Evolutionary conservation across 1,284 basidiomycete genomes (phyloP), one percentile per base, ranked within the genome.

Genomic region (Cutaneotrichosporon dermatis): DNA sequence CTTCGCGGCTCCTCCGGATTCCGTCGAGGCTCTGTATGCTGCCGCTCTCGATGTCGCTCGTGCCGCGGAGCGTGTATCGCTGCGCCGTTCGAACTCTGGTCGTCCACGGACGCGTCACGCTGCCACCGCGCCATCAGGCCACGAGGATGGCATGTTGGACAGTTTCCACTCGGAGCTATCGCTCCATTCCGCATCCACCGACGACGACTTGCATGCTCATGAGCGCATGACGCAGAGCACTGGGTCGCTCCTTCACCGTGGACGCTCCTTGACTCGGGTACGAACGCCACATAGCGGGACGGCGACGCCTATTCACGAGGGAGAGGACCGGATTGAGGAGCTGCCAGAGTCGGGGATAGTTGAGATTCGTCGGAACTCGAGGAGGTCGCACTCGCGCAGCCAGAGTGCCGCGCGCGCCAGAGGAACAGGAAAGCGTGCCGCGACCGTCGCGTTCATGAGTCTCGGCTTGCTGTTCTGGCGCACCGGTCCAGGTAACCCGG

Each of bases 361-460:
- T 6, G 62, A 59, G 44, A 35, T 64, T 8, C 54, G 59, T 2
- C 42, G 57, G 11, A n/a, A 41, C 12, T 25, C 25, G 25, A 39
- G 25, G 41, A 25, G 48, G 4, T 55, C 54, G 25, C 2, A 60
- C 59, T 3, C 44, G 58, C 9, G 41, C 54, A 15, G 49, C 50
- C 13, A 39, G 50, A 25, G 50, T 25, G 25, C 25, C 25, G 36
- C 63, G 73, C 51, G 25, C 25, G 25, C 25, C 25, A 25, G 25
- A 25, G 25, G 25, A 25, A 25, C 25, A 25, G 25, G 25, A 25
- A 25, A 25, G 25, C 25, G 25, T 25, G 72, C 72, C 0, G 75
- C 71, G 0, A 77, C 76, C 4, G 76, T 79, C 11, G 76, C 78
- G 4, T 76, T 79, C 58, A 76, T 78, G 75, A 72, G 74, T 66